Conservation (phyloP, 2,329 filamentous ascomycete species). For the Hypoxylon rubiginosum region DNA sequence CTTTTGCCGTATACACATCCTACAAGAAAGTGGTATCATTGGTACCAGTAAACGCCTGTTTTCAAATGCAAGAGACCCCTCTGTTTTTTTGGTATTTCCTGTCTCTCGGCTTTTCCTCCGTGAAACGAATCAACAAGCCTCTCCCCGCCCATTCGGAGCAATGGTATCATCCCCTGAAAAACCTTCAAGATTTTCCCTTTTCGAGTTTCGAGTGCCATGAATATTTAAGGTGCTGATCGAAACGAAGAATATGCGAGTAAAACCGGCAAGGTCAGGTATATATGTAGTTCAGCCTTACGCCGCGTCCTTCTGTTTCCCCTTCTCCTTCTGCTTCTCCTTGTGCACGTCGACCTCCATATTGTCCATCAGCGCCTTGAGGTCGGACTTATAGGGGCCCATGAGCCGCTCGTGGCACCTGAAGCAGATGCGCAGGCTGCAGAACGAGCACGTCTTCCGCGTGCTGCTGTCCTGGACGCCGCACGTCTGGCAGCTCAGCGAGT, state of each 20-base stretch:
- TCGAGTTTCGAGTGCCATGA: background rate
- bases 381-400: conserved; percentile 55
- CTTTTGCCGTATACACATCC: conserved; percentile 29
- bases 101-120: background rate
- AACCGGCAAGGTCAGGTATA: background rate
- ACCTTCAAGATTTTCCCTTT: background rate
- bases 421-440: conserved; percentile 67
- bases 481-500: conserved; percentile 67
- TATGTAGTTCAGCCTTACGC: background rate
- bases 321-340: conserved; percentile 31
- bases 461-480: conserved; percentile 62
- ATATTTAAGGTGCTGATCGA: background rate
- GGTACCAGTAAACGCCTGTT: conserved; percentile 39
- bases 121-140: conserved; percentile 9
- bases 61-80: conserved; percentile 28
- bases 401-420: conserved; percentile 61
- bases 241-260: background rate
- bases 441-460: conserved; percentile 62
- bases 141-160: background rate
- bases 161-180: background rate
- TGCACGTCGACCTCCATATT: conserved; percentile 45
- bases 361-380: conserved; percentile 59
- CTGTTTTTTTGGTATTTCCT: conserved; percentile 10
- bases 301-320: conserved; percentile 37
- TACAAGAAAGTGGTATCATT: conserved; percentile 34